phyloP scores from a whole-genome alignment of 768 basidiomycete species.

The Tulasnella sp. region DNA sequence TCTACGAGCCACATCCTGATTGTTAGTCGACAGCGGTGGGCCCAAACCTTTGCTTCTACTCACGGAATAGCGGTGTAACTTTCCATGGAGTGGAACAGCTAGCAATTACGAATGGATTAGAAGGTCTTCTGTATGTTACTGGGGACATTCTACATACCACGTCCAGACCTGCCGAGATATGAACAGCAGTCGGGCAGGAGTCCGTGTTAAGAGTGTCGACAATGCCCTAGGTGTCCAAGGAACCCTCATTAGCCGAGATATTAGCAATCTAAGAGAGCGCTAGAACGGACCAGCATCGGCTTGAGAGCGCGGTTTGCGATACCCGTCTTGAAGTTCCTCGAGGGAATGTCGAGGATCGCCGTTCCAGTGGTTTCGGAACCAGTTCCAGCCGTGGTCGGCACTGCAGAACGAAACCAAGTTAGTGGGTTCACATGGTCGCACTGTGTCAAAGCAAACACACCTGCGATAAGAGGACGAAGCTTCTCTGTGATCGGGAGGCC shows the following conservation, averaged over 20 bases:
- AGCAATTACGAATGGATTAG: background rate
- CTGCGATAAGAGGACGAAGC: conserved; percentile 79
- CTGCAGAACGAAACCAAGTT: conserved; percentile 31
- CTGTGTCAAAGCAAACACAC: conserved; percentile 37
- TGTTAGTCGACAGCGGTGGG: background rate
- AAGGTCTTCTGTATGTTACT: too few relatives aligned
- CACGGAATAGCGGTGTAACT: conserved; percentile 92
- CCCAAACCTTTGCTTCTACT: conserved; percentile 42
- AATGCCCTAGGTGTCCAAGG: conserved; percentile 46
- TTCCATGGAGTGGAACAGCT: conserved; percentile 89
- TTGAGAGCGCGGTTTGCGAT: conserved; percentile 90
- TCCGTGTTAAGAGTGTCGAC: conserved; percentile 87
- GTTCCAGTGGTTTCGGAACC: conserved; percentile 95
- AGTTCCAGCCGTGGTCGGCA: conserved; percentile 78
- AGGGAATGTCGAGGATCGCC: conserved; percentile 83
- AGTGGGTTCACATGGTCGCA: background rate
- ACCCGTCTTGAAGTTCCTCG: conserved; percentile 91
- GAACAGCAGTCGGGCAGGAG: conserved; percentile 84
- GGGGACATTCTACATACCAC: conserved; percentile 42
- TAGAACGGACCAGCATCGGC: conserved; percentile 52
- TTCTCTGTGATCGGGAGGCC: conserved; percentile 73
- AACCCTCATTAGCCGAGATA: background rate
- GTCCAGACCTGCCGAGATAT: conserved; percentile 92
- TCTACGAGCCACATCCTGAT: conserved; percentile 38
- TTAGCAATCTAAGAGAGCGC: background rate